Percentiles rank a stretch among this genome's conserved stretches.
Evolutionary conservation across 257 asterid species (phyloP).

Genomic region (Ballota nigra): DNA sequence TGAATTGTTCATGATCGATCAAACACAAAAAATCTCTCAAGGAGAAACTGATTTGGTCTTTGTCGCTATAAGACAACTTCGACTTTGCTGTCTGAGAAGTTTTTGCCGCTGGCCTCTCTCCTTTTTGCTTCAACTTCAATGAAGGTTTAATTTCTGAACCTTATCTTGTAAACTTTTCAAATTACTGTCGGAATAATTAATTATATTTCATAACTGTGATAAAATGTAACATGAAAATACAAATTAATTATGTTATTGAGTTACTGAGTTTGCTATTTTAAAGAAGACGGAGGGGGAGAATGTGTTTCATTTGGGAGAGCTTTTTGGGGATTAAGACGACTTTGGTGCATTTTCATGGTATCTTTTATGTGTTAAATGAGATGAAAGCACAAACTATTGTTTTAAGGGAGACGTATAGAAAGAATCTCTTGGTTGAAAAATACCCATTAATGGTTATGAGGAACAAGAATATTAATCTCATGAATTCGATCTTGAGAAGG

Average conservation of each 20-base stretch:
- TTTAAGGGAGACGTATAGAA: conserved; percentile 71
- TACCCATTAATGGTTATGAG: conserved; percentile 76
- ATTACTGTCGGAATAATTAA: too few species aligned
- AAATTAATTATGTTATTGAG: conserved; percentile 27
- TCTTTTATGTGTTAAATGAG: conserved; percentile 84
- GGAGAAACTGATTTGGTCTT: too few species aligned
- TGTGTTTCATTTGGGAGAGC: conserved; percentile 64
- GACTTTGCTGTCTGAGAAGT: too few species aligned
- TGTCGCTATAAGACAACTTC: too few species aligned
- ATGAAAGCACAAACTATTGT: conserved; percentile 78
- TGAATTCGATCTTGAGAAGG: conserved; percentile 81
- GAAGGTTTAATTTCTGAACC: too few species aligned
- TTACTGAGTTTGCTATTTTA: conserved; percentile 61
- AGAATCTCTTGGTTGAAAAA: conserved; percentile 51
- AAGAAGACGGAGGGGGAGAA: conserved; percentile 76
- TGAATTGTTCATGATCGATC: too few species aligned
- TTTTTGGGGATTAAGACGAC: conserved; percentile 80
- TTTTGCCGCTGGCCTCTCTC: too few species aligned
- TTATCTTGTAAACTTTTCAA: too few species aligned
- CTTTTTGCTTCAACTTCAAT: too few species aligned
- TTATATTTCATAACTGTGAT: too few species aligned
- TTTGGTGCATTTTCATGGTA: conserved; percentile 72
- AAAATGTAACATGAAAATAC: too few species aligned
- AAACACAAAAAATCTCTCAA: too few species aligned
- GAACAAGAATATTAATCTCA: conserved; percentile 51